Evolutionary conservation across 306 rosid genomes (phyloP), one percentile per base, ranked within the genome.

Genomic region (Alnus rubra): DNA sequence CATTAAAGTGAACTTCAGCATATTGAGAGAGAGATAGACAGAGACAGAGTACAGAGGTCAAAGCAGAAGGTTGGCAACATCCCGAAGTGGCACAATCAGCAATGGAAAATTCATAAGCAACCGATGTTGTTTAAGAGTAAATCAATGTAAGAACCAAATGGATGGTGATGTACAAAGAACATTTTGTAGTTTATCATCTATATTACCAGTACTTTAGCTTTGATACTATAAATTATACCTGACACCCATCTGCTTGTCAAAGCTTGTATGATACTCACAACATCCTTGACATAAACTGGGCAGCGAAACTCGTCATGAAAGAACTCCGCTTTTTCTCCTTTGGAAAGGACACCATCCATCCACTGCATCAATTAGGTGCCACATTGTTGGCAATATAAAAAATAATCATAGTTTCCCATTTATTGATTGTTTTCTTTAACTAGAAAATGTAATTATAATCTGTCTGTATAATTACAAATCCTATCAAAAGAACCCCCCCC

Each of bases 221-320:
- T 42, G 52, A 48, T 7, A 30, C 44, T 74, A 30, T 44, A 79
- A 30, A 65, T 75, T 76, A 59, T 88, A 95, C 97, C 98, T 79
- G 98, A 88, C 75, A 90, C 83, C 94, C 92, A 88, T 79, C 82
- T 87, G 76, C 76, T 88, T 28, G 93, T 86, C 84, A 95, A 73
- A 75, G 90, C 87, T 71, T 87, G 78, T 52, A 92, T 82, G 78
- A 87, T 58, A 73, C 82, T 69, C 56, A 92, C 89, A 2, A 92
- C 92, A 79, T 95, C 98, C 87, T 86, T 90, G 64, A 95, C 97
- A 85, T 87, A 92, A 58, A 92, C 86, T 14, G 98, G 98, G 82
- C 97, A 95, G 30, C 97, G 92, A 63, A 91, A 95, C 84, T 95
- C 97, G 33, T 95, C 96, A 44, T 91, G 90, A 79, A 92, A 95